Conservation (phyloP, 2,329 filamentous ascomycete genomes). For the Trichoderma sp. region DNA sequence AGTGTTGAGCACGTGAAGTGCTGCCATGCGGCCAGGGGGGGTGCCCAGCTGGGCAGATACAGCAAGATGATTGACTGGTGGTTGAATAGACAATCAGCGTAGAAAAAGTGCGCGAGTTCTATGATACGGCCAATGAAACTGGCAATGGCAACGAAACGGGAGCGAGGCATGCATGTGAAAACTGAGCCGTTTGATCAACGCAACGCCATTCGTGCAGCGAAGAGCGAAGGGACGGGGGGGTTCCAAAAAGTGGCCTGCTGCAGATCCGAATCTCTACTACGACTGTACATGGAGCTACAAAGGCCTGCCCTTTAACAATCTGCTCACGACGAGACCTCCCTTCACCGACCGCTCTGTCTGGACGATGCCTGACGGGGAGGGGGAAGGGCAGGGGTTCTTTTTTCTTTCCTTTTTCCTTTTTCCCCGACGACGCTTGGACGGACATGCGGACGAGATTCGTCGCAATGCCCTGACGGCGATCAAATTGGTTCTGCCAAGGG, state of each 20-base stretch:
- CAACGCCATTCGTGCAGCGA: neutral
- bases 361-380: neutral
- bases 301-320: neutral
- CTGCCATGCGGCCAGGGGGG: neutral
- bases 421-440: neutral
- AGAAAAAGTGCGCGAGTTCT: too few species aligned
- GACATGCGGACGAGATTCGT: conserved; percentile 4
- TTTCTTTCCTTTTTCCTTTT: too few species aligned
- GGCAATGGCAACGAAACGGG: neutral
- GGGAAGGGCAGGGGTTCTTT: neutral
- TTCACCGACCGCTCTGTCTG: neutral
- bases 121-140: too few species aligned
- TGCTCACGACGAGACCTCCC: conserved; percentile 9
- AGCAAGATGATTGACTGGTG: too few species aligned
- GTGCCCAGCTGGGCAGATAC: too few species aligned
- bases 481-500: too few species aligned
- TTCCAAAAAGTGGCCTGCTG: conserved; percentile 18
- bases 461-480: neutral
- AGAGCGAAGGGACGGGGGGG: neutral
- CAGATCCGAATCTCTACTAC: conserved; percentile 25
- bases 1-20: neutral
- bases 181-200: conserved; percentile 5
- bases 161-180: conserved; percentile 15
- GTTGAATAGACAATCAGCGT: too few species aligned
- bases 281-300: too few species aligned